Evolutionary conservation across 148 eudicot species (phyloP).

Genomic region (Polygonum aviculare): DNA sequence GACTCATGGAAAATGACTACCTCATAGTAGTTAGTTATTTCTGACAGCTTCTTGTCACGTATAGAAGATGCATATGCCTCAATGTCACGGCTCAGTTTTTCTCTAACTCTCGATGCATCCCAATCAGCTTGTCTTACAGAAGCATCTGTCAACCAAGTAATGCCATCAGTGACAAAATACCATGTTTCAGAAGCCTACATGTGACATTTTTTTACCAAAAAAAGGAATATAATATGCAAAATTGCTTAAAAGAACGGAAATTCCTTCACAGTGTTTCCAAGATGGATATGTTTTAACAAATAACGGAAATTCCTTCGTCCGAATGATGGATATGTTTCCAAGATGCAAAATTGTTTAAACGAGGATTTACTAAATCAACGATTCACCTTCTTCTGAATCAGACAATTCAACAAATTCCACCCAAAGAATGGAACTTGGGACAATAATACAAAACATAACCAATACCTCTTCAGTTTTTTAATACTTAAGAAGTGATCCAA

Average conservation of each 20-base stretch:
- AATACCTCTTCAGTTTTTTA: not conserved
- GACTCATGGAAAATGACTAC: constrained; percentile 12
- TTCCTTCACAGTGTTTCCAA: not conserved
- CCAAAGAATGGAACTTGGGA: not conserved
- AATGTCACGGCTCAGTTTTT: constrained; percentile 39
- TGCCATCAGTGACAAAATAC: not conserved
- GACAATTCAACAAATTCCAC: not conserved
- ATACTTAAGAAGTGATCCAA: not conserved
- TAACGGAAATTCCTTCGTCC: not conserved
- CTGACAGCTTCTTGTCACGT: constrained; percentile 25
- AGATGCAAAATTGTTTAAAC: too few species aligned
- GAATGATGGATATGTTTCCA: too few species aligned
- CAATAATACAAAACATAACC: not conserved
- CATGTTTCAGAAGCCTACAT: too few species aligned
- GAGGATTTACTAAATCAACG: too few species aligned
- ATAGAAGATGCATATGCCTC: constrained; percentile 30
- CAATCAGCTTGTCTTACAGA: constrained; percentile 30
- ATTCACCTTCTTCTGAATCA: not conserved
- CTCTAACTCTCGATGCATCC: constrained; percentile 33
- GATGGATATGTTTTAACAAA: not conserved
- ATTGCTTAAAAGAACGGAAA: not conserved
- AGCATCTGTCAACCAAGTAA: constrained; percentile 19
- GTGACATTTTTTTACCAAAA: too few species aligned
- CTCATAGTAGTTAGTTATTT: constrained; percentile 23
- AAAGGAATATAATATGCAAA: not conserved